A percentile compares a stretch with the other conserved stretches of the same genome.
Conservation (phyloP, 2,329 filamentous ascomycete genomes). For the Tympanopsis confertula region DNA sequence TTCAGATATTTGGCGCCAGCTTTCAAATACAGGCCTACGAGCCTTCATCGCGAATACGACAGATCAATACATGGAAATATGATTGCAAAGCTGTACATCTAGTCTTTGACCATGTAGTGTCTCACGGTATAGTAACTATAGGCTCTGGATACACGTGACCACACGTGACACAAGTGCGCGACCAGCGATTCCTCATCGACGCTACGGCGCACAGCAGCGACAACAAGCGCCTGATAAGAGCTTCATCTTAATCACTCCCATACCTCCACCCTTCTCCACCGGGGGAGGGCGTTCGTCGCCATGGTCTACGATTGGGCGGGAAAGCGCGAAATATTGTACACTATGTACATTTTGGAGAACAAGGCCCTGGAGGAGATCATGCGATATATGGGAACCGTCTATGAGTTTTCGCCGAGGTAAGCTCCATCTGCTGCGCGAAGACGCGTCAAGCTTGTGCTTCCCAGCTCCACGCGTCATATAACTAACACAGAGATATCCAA, state of each 20-base stretch:
- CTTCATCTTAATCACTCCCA: too few species aligned
- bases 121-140: too few species aligned
- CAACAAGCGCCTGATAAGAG: slow-evolving; percentile 1
- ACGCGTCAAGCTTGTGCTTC: slow-evolving; percentile 6
- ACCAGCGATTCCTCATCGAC: too few species aligned
- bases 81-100: too few species aligned
- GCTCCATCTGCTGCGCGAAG: slow-evolving; percentile 14
- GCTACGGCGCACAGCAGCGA: not conserved
- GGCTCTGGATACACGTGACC: too few species aligned
- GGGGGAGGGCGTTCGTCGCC: not conserved
- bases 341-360: slow-evolving; percentile 67
- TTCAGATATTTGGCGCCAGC: too few species aligned
- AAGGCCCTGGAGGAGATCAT: slow-evolving; percentile 65
- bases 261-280: not conserved
- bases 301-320: slow-evolving; percentile 52
- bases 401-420: slow-evolving; percentile 63
- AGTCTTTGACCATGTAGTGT: too few species aligned
- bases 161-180: too few species aligned
- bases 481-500: slow-evolving; percentile 9
- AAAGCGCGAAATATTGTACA: slow-evolving; percentile 52
- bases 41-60: too few species aligned
- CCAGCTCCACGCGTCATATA: slow-evolving; percentile 1
- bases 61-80: too few species aligned
- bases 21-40: too few species aligned
- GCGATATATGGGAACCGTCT: slow-evolving; percentile 51